phyloP scores from a whole-genome alignment of 1,284 basidiomycete genomes.

The Apiotrichum brassicae region DNA sequence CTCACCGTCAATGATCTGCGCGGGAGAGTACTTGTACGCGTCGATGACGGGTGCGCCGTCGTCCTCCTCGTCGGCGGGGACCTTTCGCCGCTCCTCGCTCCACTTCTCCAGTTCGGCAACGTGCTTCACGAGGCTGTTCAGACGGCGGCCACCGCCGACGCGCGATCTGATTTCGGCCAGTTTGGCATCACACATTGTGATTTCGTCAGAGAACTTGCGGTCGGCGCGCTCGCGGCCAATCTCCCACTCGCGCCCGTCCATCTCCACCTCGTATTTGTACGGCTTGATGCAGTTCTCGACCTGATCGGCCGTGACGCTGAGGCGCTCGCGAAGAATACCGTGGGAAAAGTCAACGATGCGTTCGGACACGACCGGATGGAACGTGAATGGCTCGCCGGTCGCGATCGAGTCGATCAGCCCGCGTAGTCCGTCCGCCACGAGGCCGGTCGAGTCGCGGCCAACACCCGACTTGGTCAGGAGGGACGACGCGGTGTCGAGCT shows the following conservation, averaged over 20 bases:
- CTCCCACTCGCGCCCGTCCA: constrained; percentile 85
- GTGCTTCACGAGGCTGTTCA: constrained; percentile 72
- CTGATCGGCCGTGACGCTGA: constrained; percentile 89
- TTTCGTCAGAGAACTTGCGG: constrained; percentile 75
- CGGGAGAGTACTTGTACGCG: constrained; percentile 84
- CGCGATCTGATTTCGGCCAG: constrained; percentile 75
- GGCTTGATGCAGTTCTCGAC: constrained; percentile 99
- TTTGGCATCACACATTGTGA: constrained; percentile 75
- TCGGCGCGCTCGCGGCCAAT: constrained; percentile 67
- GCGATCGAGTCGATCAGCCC: constrained; percentile 83
- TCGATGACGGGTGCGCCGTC: constrained; percentile 52
- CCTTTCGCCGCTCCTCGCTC: constrained; percentile 58
- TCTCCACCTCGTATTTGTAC: constrained; percentile 87
- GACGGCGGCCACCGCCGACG: constrained; percentile 74
- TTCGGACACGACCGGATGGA: constrained; percentile 80
- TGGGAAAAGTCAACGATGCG: constrained; percentile 87
- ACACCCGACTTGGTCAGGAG: constrained; percentile 93
- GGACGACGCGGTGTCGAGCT: constrained; percentile 84
- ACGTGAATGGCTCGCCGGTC: constrained; percentile 80
- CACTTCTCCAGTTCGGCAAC: constrained; percentile 76
- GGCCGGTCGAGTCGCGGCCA: constrained; percentile 84
- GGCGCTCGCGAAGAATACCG: constrained; percentile 82
- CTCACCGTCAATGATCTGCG: constrained; percentile 80
- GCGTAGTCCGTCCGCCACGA: constrained; percentile 92
- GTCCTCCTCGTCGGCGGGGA: constrained; percentile 29